Base-by-base conservation (phyloP, 208 protist species). In the Trypanosoma scelopori region DNA sequence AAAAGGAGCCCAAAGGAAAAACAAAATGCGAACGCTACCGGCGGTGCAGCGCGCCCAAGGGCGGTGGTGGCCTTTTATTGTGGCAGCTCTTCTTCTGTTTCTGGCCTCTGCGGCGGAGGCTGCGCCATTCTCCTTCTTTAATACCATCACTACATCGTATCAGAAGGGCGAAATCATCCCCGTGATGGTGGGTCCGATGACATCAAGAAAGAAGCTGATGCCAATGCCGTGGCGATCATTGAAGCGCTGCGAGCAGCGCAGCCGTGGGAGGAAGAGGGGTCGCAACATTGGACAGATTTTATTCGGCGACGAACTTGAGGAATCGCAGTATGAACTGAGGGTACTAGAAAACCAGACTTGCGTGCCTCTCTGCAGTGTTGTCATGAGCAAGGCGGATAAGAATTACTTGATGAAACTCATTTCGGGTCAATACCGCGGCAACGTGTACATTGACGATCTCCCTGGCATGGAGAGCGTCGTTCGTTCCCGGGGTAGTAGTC, bases 141-240 rank as follows among this genome's bases (percentile, higher is more conserved):
- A 69, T 6, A 46, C 64, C 12, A 71, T 71, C 32, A 60, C 58
- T 16, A n/a, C 45, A 28, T 68, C 57, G 5, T 81, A 81, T 30
- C 37, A 68, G 16, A n/a, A 60, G 43, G 49, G 41, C 4, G 65
- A 72, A 18, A 28, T n/a, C n/a, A 55, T 81, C 20, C 42, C 25
- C 5, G 62, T 83, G 13, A 77, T 89, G 50, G 89, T 91, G 1
- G 91, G 91, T 59, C 79, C 95, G 51, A 69, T 97, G 28, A 92
- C 93, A 0, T 92, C 82, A 18, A 64, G 86, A 13, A 56, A 76
- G 22, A 95, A 88, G 0, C 85, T 97, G 67, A 73, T 98, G 23
- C 94, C 95, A 15, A 96, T 92, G 62, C 78, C 80, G 41, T 98
- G 86, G 76, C 96, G 96, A 60, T 79, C 45, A n/a, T 35, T 98